Conservation (phyloP, 2,329 filamentous ascomycete species). For the Zarea fungicola region DNA sequence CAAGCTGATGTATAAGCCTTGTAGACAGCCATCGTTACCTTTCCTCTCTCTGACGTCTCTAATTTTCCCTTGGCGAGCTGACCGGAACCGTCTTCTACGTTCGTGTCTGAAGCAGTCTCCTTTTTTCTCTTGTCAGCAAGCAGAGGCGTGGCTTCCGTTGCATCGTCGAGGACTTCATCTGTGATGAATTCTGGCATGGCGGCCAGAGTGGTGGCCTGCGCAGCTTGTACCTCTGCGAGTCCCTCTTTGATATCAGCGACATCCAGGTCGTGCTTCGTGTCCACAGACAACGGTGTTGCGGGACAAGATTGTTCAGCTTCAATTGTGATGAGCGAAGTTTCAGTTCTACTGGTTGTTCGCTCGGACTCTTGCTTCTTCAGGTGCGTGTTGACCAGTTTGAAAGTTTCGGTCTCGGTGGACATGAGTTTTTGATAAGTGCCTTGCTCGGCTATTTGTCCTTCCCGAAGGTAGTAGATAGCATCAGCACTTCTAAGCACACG, state of each 20-base stretch:
- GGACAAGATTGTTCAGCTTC: conserved; percentile 47
- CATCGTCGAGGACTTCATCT: conserved; percentile 68
- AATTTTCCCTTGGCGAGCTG: conserved; percentile 73
- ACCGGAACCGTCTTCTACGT: conserved; percentile 66
- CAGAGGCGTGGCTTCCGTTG: conserved; percentile 77
- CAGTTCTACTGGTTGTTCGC: conserved; percentile 31
- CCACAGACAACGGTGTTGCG: conserved; percentile 24
- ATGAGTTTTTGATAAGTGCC: conserved; percentile 81
- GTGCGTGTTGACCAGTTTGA: conserved; percentile 67
- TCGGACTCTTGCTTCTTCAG: conserved; percentile 45
- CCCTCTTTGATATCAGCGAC: conserved; percentile 69
- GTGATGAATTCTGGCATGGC: conserved; percentile 56
- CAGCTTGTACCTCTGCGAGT: conserved; percentile 63
- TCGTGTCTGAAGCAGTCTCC: conserved; percentile 39
- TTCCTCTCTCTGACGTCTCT: conserved; percentile 79
- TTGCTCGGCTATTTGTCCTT: conserved; percentile 72
- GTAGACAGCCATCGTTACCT: conserved; percentile 87
- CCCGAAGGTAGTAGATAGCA: conserved; percentile 71
- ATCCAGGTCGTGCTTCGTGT: conserved; percentile 47
- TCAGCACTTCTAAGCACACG: conserved; percentile 78
- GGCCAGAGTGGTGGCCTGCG: conserved; percentile 46
- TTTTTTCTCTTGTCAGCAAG: conserved; percentile 64
- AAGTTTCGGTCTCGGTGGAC: conserved; percentile 82
- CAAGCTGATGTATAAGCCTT: conserved; percentile 82
- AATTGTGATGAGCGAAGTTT: conserved; percentile 33